A percentile compares a stretch with the other conserved stretches of the same genome.
phyloP scores from a whole-genome alignment of 1,284 basidiomycete species.

The Ustilago shanxiensis region DNA sequence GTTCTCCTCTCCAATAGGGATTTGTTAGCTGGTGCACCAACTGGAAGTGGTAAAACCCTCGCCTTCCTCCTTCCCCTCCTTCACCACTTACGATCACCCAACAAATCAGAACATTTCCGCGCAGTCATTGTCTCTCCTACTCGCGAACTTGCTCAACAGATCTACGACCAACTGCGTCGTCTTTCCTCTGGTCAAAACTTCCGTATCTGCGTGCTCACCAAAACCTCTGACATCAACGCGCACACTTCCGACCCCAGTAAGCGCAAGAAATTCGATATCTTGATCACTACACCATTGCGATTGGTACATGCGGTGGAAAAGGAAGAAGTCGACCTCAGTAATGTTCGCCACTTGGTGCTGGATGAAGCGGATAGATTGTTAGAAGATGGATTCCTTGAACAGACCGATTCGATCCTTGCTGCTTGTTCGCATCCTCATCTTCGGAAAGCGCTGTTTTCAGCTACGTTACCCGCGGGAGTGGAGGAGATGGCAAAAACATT shows the following conservation, averaged over 20 bases:
- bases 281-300: constrained; percentile 68
- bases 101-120: constrained; percentile 52
- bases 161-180: constrained; percentile 62
- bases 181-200: constrained; percentile 50
- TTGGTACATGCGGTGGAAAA: constrained; percentile 65
- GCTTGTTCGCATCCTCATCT: constrained; percentile 81
- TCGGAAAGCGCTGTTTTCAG: constrained; percentile 92
- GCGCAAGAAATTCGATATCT: constrained; percentile 60
- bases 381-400: constrained; percentile 85
- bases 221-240: constrained; percentile 38
- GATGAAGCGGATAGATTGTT: constrained; percentile 75
- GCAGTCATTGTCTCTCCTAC: constrained; percentile 67
- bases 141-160: constrained; percentile 66
- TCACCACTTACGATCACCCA: constrained; percentile 52
- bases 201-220: constrained; percentile 61
- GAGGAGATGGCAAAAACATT: constrained; percentile 89
- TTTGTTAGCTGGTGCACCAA: constrained; percentile 65
- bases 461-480: constrained; percentile 88
- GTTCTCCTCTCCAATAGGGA: constrained; percentile 67
- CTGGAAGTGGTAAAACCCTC: constrained; percentile 67
- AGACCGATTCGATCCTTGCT: constrained; percentile 87
- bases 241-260: constrained; percentile 33
- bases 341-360: constrained; percentile 61
- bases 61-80: constrained; percentile 66
- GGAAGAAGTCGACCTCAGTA: constrained; percentile 59